phyloP scores from a whole-genome alignment of 495 filamentous ascomycete genomes.

The Astrocystis sublimbata region DNA sequence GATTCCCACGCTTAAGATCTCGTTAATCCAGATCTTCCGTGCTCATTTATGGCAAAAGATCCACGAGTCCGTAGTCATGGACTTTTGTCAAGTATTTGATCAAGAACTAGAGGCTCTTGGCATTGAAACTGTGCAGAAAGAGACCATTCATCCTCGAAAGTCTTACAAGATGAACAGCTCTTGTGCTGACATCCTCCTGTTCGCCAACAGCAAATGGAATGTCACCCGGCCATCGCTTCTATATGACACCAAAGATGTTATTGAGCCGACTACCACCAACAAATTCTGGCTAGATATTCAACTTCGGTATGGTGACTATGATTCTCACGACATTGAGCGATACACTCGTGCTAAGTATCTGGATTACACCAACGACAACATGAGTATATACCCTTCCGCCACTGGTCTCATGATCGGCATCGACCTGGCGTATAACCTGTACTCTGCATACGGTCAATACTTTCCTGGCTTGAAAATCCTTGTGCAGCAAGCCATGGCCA shows the following conservation, averaged over 20 bases:
- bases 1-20: constrained; percentile 98
- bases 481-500: constrained; percentile 97
- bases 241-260: constrained; percentile 95
- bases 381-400: constrained; percentile 98
- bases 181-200: constrained; percentile 96
- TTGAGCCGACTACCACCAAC: constrained; percentile 93
- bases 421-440: constrained; percentile 96
- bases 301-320: constrained; percentile 97
- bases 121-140: constrained; percentile 98
- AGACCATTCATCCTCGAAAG: constrained; percentile 98
- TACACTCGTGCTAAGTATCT: constrained; percentile 98
- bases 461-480: constrained; percentile 98
- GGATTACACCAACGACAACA: constrained; percentile 98
- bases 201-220: constrained; percentile 99
- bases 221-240: constrained; percentile 90
- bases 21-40: constrained; percentile 98
- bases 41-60: constrained; percentile 99
- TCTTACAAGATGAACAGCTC: constrained; percentile 99
- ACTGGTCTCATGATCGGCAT: constrained; percentile 99
- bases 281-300: constrained; percentile 99
- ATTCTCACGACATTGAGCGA: constrained; percentile 97
- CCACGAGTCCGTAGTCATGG: constrained; percentile 99
- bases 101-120: constrained; percentile 95
- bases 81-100: constrained; percentile 98
- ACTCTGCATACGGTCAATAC: constrained; percentile 97